Percentiles rank a stretch among this genome's conserved stretches.
Evolutionary conservation across 345 rosid genomes (phyloP).

Genomic region (Eucalyptus cloeziana): DNA sequence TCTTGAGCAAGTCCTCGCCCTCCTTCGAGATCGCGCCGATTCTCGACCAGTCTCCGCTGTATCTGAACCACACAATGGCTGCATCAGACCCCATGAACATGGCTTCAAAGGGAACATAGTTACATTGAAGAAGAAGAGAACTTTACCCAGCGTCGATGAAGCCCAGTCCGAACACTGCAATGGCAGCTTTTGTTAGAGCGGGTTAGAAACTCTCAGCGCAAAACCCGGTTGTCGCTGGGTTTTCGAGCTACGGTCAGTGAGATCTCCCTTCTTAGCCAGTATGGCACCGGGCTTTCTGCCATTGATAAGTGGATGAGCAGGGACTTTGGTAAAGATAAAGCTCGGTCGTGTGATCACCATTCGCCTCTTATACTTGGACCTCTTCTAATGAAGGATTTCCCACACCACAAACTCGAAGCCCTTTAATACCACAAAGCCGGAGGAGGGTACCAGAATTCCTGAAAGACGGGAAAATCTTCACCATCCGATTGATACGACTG

Average conservation of each 20-base stretch:
- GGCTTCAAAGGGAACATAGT: neutral
- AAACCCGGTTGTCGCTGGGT: neutral
- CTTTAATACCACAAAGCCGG: neutral
- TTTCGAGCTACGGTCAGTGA: neutral
- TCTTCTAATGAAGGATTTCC: neutral
- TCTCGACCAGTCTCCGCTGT: conserved; percentile 95
- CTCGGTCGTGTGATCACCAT: conserved; percentile 4
- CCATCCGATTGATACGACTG: neutral
- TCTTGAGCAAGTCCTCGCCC: conserved; percentile 49
- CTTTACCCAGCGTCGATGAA: conserved; percentile 76
- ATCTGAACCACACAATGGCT: conserved; percentile 13
- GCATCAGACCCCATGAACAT: neutral
- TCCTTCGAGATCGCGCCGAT: conserved; percentile 73
- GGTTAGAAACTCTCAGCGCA: neutral
- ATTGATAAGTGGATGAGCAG: neutral
- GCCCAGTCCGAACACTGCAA: conserved; percentile 48
- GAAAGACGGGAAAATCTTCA: neutral
- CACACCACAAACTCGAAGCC: neutral
- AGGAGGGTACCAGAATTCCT: neutral
- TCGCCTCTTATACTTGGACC: neutral
- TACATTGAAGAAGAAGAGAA: neutral
- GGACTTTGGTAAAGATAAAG: conserved; percentile 1
- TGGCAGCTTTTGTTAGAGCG: conserved; percentile 21
- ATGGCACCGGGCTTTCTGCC: neutral
- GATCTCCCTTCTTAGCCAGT: conserved; percentile 21